Percentiles rank a stretch among this genome's conserved stretches.
Conservation (phyloP, 148 eudicot species). For the Fagopyrum esculentum region DNA sequence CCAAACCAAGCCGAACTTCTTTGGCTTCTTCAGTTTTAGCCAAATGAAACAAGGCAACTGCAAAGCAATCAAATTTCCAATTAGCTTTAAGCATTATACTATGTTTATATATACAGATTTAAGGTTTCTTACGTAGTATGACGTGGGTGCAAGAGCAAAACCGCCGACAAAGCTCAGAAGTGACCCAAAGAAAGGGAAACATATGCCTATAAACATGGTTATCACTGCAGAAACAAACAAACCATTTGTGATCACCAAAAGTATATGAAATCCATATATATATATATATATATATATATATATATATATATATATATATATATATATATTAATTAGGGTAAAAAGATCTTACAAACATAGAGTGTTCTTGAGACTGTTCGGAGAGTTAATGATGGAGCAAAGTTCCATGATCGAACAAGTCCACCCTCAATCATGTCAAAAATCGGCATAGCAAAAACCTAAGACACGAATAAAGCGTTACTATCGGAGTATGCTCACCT, state of each 20-base stretch:
- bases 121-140: conserved; percentile 45
- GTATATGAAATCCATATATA: background rate
- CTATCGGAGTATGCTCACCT: too few species aligned
- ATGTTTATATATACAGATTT: too few species aligned
- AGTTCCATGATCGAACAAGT: conserved; percentile 29
- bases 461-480: background rate
- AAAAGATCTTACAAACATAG: conserved; percentile 25
- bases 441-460: conserved; percentile 60
- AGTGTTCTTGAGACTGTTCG: conserved; percentile 24
- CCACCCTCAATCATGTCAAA: conserved; percentile 58
- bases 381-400: conserved; percentile 20
- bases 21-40: conserved; percentile 37
- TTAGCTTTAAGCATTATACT: too few species aligned
- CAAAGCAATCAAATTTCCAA: background rate
- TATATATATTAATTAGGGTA: background rate
- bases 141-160: conserved; percentile 62
- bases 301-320: too few species aligned
- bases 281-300: too few species aligned
- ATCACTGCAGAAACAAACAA: conserved; percentile 25
- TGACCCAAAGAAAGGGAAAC: conserved; percentile 66
- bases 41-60: conserved; percentile 50
- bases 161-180: conserved; percentile 75
- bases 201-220: conserved; percentile 52
- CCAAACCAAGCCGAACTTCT: conserved; percentile 38
- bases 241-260: background rate